Conservation (phyloP, 1,284 basidiomycete species). For the Irpex sp. region DNA sequence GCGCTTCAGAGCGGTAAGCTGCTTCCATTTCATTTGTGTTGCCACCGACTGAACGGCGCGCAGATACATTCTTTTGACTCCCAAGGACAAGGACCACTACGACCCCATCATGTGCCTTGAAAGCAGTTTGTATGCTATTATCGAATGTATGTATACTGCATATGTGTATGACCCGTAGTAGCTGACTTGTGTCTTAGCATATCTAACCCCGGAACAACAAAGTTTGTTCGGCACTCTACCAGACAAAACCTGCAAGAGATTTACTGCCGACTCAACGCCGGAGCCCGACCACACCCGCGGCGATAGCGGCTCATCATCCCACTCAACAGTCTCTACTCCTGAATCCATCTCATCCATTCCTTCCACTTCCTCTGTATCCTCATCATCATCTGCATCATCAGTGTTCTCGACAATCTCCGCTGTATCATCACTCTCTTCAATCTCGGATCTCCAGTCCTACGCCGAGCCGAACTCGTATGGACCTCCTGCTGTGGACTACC, state of each 20-base stretch:
- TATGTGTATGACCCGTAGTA: neutral
- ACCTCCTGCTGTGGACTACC: constrained; percentile 38
- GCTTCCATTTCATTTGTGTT: constrained; percentile 2
- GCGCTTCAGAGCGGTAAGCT: constrained; percentile 58
- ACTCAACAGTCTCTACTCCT: constrained; percentile 9
- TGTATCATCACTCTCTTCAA: constrained; percentile 22
- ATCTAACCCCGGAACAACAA: constrained; percentile 63
- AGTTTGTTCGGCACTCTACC: constrained; percentile 64
- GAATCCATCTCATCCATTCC: constrained; percentile 31
- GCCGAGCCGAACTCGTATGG: constrained; percentile 26
- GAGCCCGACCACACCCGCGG: neutral
- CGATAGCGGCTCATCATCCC: neutral
- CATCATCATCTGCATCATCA: constrained; percentile 21
- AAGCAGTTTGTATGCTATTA: constrained; percentile 60
- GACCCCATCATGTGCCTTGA: constrained; percentile 75
- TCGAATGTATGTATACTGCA: constrained; percentile 50
- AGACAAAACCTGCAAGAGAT: constrained; percentile 30
- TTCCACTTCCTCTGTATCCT: constrained; percentile 21
- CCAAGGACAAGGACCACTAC: constrained; percentile 78
- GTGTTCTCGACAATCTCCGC: constrained; percentile 17
- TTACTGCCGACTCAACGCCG: constrained; percentile 21
- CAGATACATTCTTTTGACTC: constrained; percentile 69
- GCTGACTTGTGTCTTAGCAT: constrained; percentile 40
- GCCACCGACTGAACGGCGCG: constrained; percentile 5
- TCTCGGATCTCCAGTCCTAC: constrained; percentile 33